These are phyloP conservation scores for Amylostereum areolatum DNA, from an alignment of 1,284 basidiomycete species.

Conservation along the genomic window DNA sequence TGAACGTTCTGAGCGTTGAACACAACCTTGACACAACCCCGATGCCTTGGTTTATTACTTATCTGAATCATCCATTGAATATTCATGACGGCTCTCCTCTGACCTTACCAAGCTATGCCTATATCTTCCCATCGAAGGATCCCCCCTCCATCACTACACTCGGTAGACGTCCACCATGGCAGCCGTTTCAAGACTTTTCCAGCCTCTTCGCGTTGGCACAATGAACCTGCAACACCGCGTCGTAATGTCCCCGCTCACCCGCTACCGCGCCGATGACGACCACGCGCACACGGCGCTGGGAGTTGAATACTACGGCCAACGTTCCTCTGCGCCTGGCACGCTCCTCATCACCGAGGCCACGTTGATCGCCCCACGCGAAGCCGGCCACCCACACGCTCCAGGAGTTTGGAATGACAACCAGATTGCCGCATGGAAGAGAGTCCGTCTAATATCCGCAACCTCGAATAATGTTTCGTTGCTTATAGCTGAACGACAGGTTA, in stretches of 20 bases:
- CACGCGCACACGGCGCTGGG: slow-evolving; percentile 26
- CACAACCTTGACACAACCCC: no score
- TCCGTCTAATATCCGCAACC: slow-evolving; percentile 13
- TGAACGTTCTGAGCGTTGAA: no score
- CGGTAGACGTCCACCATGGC: neutral
- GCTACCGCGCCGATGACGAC: slow-evolving; percentile 25
- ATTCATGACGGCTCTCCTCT: no score
- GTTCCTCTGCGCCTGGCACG: slow-evolving; percentile 35
- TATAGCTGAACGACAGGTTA: slow-evolving; percentile 15
- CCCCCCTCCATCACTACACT: no score
- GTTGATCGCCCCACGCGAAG: slow-evolving; percentile 32
- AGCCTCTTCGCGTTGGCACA: slow-evolving; percentile 36
- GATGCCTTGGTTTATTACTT: no score
- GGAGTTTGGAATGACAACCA: slow-evolving; percentile 41
- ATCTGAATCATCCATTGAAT: no score
- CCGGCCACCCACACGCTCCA: slow-evolving; percentile 31
- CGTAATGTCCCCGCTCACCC: slow-evolving; percentile 43
- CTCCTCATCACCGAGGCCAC: slow-evolving; percentile 45
- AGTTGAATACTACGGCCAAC: slow-evolving; percentile 41
- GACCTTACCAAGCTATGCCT: no score
- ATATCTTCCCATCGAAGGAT: no score
- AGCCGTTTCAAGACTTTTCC: slow-evolving; percentile 29
- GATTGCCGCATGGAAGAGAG: slow-evolving; percentile 40
- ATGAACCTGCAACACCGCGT: slow-evolving; percentile 36
- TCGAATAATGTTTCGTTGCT: neutral